A percentile compares a stretch with the other conserved stretches of the same genome.
These are phyloP conservation scores for Suhomyces terraborum DNA, from an alignment of 1,139 yeast genomes.

Conservation along the genomic window DNA sequence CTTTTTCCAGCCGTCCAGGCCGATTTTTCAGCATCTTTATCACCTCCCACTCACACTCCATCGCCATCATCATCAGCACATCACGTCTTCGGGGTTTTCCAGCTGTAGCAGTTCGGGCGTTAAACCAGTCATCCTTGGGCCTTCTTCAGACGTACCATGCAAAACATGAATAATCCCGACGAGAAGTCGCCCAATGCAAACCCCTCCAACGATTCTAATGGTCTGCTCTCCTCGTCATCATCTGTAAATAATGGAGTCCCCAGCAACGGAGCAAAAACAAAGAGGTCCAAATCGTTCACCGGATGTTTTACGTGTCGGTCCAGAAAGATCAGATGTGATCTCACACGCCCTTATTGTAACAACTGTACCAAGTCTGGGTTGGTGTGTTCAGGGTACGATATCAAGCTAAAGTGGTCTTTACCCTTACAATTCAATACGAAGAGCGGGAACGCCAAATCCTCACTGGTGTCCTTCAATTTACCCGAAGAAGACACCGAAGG, in stretches of 20 bases:
- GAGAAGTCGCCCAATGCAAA: neutral
- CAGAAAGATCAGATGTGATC: constrained; percentile 52
- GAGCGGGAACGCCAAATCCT: constrained; percentile 29
- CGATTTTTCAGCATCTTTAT: neutral
- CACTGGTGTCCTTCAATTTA: constrained; percentile 29
- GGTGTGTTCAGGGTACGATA: constrained; percentile 79
- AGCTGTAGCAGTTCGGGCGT: neutral
- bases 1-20: neutral
- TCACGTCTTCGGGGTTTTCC: neutral
- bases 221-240: neutral
- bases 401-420: constrained; percentile 75
- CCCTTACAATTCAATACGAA: constrained; percentile 50
- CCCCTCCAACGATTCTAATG: neutral
- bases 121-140: neutral
- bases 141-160: neutral
- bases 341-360: constrained; percentile 44
- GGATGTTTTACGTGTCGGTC: constrained; percentile 57
- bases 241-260: neutral
- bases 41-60: no score
- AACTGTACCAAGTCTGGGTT: constrained; percentile 51
- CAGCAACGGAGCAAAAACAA: constrained; percentile 11
- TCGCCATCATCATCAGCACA: no score
- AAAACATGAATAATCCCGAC: neutral
- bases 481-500: constrained; percentile 25
- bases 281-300: constrained; percentile 45